Base-by-base conservation (phyloP, 257 asterid species). In the Capsicum baccatum region DNA sequence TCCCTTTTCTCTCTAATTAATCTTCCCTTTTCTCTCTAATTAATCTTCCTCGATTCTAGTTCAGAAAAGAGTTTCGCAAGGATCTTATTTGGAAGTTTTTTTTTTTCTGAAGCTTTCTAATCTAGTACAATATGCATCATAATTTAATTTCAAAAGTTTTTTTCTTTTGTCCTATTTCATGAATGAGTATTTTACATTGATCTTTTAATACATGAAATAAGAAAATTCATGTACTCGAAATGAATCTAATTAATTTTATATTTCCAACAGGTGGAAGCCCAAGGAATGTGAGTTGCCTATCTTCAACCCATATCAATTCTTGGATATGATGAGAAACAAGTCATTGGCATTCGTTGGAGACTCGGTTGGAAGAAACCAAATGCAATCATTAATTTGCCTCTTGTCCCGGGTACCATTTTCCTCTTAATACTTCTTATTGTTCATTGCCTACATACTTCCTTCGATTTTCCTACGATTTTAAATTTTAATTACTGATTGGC, bases 301-400 rank as follows among this genome's bases (percentile, higher is more conserved):
- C 1, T 83, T 83, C 47, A 68, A 83, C 19, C 86, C 86, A 42
- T 15, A 15, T n/a, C 78, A 76, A 60, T 83, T 83, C 42, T 78
- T 83, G 50, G 86, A 83, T 9, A 48, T 83, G 57, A 68, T 73
- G 39, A 83, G 67, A 14, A 78, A 63, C 13, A 83, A 74, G 19
- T 83, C 86, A 8, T 14, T 83, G 76, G 86, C 79, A 17, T 83
- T 83, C 6, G 83, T 83, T 47, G 86, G 86, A 83, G 86, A 83
- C 19, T 83, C 86, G 3, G 74, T 83, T 16, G 86, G 83, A 15
- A 83, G 86, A 62, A 83, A 83, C 39, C 86, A 83, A 58, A 73
- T 83, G 78, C 86, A 83, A 33, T 81, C 84, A 2, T 64, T 81
- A 10, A 64, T 81, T 11, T 81, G 84, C 1, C 84, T 81, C 60